Percentiles rank a stretch among this genome's conserved stretches.
Conservation (phyloP, 805 yeast genomes). For the Saturnispora saitoi region DNA sequence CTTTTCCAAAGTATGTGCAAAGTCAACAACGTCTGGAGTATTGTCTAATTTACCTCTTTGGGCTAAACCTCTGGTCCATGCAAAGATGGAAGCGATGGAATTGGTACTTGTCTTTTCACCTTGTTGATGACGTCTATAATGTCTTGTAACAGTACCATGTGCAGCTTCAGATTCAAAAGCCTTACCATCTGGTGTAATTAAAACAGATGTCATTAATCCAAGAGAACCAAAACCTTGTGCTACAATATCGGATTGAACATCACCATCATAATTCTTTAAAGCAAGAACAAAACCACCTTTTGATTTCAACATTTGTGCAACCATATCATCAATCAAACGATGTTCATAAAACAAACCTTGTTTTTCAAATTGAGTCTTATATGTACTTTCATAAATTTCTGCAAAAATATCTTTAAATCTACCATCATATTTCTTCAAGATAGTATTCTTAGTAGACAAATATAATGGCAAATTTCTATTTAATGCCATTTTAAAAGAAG, state of each 20-base stretch:
- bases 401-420: slow-evolving; percentile 75
- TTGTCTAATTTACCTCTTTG: slow-evolving; percentile 73
- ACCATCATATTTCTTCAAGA: slow-evolving; percentile 75
- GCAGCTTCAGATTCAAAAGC: slow-evolving; percentile 85
- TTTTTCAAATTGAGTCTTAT: slow-evolving; percentile 48
- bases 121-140: slow-evolving; percentile 70
- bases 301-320: slow-evolving; percentile 80
- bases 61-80: slow-evolving; percentile 78
- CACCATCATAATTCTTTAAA: slow-evolving; percentile 79
- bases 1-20: slow-evolving; percentile 56
- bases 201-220: slow-evolving; percentile 77
- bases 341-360: slow-evolving; percentile 68
- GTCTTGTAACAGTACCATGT: slow-evolving; percentile 84
- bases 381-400: slow-evolving; percentile 50
- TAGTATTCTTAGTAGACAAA: slow-evolving; percentile 72
- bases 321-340: slow-evolving; percentile 81
- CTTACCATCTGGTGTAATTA: slow-evolving; percentile 78
- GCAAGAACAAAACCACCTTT: slow-evolving; percentile 79
- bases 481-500: slow-evolving; percentile 70
- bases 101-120: slow-evolving; percentile 80
- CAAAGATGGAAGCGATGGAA: slow-evolving; percentile 78
- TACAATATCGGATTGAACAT: slow-evolving; percentile 76
- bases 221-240: slow-evolving; percentile 84
- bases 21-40: slow-evolving; percentile 61
- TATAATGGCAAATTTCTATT: slow-evolving; percentile 54